A percentile compares a stretch with the other conserved stretches of the same genome.
phyloP scores from a whole-genome alignment of 1,139 yeast genomes.

The Geotrichum reessii region DNA sequence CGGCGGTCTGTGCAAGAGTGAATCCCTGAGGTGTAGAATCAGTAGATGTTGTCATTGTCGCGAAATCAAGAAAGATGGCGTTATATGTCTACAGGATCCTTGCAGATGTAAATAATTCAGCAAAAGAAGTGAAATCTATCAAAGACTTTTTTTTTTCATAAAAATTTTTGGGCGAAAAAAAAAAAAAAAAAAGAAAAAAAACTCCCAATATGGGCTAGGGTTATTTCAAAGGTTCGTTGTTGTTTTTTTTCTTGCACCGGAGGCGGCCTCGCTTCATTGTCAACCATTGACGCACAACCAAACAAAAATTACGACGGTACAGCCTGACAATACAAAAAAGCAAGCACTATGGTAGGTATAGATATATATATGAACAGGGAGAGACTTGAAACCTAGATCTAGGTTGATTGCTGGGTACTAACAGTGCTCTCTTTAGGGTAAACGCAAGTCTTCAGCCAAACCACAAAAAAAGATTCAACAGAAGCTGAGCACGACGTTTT shows the following conservation, averaged over 20 bases:
- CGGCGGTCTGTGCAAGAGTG: slow-evolving; percentile 25
- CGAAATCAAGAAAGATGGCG: not conserved
- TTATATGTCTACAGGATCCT: not conserved
- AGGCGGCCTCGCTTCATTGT: not conserved
- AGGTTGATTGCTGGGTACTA: not conserved
- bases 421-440: slow-evolving; percentile 49
- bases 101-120: not conserved
- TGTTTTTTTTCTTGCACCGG: not conserved
- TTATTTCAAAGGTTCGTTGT: not conserved
- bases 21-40: slow-evolving; percentile 7
- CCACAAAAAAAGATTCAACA: slow-evolving; percentile 78
- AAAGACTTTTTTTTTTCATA: slow-evolving; percentile 9
- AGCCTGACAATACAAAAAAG: not conserved
- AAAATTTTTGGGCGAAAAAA: slow-evolving; percentile 4
- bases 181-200: slow-evolving; percentile 1
- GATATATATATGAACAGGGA: not conserved
- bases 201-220: slow-evolving; percentile 9
- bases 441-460: slow-evolving; percentile 81
- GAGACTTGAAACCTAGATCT: not conserved
- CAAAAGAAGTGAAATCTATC: not conserved
- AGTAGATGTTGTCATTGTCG: slow-evolving; percentile 1
- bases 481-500: slow-evolving; percentile 76
- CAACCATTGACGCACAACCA: not conserved
- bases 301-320: not conserved
- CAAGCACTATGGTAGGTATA: slow-evolving; percentile 1